A percentile compares a stretch with the other conserved stretches of the same genome.
These are phyloP conservation scores for Kuraishia borneana DNA, from an alignment of 805 yeast genomes.

Conservation along the genomic window DNA sequence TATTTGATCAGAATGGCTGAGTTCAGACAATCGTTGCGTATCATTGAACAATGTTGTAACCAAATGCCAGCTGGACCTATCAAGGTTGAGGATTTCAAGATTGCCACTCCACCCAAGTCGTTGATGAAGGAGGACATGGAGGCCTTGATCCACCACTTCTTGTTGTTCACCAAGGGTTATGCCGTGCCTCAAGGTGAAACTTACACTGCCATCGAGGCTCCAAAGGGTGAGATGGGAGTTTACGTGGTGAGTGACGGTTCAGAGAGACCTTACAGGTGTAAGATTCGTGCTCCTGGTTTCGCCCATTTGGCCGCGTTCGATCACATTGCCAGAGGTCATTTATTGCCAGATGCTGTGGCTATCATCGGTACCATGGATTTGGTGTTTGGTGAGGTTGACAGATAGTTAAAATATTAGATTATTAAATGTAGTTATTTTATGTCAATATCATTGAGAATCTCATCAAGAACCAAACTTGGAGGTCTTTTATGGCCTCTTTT, in stretches of 20 bases:
- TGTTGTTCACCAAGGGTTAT: constrained; percentile 80
- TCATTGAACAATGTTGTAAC: constrained; percentile 81
- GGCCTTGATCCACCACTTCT: constrained; percentile 81
- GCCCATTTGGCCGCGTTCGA: constrained; percentile 86
- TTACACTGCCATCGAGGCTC: constrained; percentile 86
- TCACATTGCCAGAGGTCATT: constrained; percentile 76
- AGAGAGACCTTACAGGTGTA: constrained; percentile 87
- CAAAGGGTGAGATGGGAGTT: constrained; percentile 93
- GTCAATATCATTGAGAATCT: constrained; percentile 1
- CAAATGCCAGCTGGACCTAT: constrained; percentile 90
- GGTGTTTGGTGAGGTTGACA: constrained; percentile 91
- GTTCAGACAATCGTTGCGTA: constrained; percentile 83
- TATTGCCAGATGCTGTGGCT: constrained; percentile 86
- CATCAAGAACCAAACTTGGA: constrained; percentile 3
- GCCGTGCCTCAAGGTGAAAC: constrained; percentile 88
- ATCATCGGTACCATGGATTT: constrained; percentile 93
- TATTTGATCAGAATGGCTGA: constrained; percentile 84
- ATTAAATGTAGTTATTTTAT: constrained; percentile 1
- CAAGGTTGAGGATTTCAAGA: constrained; percentile 83
- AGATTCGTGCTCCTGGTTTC: constrained; percentile 91
- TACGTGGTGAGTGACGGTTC: constrained; percentile 81
- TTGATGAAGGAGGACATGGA: constrained; percentile 90
- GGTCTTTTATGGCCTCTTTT: not conserved
- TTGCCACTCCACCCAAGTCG: constrained; percentile 71
- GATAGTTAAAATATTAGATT: constrained; percentile 26